phyloP scores from a whole-genome alignment of 768 basidiomycete genomes.

The Terana coerulea region DNA sequence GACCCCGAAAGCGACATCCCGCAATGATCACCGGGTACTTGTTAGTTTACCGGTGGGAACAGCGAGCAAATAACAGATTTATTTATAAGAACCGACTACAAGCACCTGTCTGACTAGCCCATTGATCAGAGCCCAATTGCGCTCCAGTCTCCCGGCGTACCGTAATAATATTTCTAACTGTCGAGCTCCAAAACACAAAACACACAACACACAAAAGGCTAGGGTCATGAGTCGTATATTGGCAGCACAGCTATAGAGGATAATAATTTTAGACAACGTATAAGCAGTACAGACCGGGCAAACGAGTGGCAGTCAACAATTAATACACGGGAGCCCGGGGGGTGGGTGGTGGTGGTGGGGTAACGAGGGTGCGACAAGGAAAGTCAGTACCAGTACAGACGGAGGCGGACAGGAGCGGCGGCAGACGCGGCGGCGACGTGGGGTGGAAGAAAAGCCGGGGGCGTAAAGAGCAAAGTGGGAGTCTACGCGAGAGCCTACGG shows the following conservation, averaged over 20 bases:
- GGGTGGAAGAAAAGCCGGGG: neutral
- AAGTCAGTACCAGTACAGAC: conserved; percentile 14
- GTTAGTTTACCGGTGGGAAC: no score
- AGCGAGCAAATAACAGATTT: no score
- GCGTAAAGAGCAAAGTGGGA: neutral
- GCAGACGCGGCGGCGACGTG: no score
- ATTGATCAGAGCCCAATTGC: no score
- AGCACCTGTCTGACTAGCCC: no score
- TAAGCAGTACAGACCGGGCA: conserved; percentile 3
- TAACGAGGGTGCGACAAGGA: neutral
- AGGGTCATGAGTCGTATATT: neutral
- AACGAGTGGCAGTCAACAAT: conserved; percentile 3
- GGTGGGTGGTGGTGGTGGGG: neutral
- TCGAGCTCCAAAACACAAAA: no score
- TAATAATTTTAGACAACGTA: conserved; percentile 1
- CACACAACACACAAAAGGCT: neutral
- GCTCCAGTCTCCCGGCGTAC: no score
- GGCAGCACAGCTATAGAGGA: neutral
- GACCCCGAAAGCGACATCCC: no score
- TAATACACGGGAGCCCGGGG: neutral
- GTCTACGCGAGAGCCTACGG: neutral
- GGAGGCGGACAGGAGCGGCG: conserved; percentile 4
- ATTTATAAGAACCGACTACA: no score
- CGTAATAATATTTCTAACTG: no score
- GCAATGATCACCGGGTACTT: no score